Percentiles rank a stretch among this genome's conserved stretches.
phyloP scores from a whole-genome alignment of 805 yeast species.

The Hanseniaspora pseudoguilliermondii region DNA sequence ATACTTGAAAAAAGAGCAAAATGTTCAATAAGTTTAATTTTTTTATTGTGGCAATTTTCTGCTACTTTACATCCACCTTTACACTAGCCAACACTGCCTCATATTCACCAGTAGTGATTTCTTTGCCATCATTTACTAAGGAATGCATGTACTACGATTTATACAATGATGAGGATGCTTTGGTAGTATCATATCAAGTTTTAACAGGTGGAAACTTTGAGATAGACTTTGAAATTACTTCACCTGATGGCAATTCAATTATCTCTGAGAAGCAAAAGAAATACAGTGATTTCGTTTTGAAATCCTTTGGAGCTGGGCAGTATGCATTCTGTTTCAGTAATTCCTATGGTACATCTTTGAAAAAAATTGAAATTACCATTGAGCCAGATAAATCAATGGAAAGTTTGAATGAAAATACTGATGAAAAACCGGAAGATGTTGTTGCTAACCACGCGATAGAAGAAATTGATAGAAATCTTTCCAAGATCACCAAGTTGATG shows the following conservation, averaged over 20 bases:
- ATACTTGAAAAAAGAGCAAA: background rate
- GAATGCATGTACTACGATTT: slow-evolving; percentile 34
- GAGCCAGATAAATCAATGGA: slow-evolving; percentile 35
- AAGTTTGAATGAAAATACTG: slow-evolving; percentile 28
- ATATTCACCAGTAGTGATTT: slow-evolving; percentile 28
- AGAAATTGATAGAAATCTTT: slow-evolving; percentile 47
- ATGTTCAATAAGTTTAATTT: background rate
- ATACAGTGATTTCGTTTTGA: slow-evolving; percentile 50
- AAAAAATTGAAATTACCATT: slow-evolving; percentile 52
- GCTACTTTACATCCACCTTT: background rate
- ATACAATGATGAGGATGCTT: slow-evolving; percentile 28
- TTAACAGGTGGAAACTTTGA: slow-evolving; percentile 58
- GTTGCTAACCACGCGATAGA: slow-evolving; percentile 42
- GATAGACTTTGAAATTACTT: slow-evolving; percentile 47
- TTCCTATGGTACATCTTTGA: slow-evolving; percentile 50
- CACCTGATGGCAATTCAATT: slow-evolving; percentile 40
- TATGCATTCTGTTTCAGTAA: slow-evolving; percentile 56
- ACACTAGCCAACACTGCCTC: slow-evolving; percentile 15
- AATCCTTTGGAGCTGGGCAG: slow-evolving; percentile 47
- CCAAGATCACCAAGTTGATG: slow-evolving; percentile 46
- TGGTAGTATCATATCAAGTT: slow-evolving; percentile 38
- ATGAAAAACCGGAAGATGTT: slow-evolving; percentile 38
- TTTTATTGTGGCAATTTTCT: background rate
- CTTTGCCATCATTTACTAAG: slow-evolving; percentile 32
- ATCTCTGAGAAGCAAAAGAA: slow-evolving; percentile 44